Conservation (phyloP, 139 green algal genomes). For the Eudorina sp. region DNA sequence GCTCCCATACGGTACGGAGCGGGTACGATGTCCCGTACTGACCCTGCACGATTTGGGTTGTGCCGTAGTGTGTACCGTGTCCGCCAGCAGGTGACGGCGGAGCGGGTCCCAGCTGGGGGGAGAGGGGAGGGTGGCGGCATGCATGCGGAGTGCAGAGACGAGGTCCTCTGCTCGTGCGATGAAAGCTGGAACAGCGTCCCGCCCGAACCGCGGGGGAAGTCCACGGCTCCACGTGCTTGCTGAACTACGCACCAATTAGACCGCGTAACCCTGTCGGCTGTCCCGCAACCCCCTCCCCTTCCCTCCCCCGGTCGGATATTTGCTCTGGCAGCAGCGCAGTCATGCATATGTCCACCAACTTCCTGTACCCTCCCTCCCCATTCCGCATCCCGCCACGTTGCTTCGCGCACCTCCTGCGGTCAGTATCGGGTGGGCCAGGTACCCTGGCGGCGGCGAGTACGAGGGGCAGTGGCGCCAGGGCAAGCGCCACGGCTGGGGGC, state of each 20-base stretch:
- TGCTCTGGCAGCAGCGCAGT: background rate
- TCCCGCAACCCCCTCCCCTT: background rate
- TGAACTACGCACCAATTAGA: background rate
- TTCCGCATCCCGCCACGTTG: background rate
- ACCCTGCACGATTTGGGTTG: no score
- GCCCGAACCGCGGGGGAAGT: no score
- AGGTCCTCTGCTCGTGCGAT: no score
- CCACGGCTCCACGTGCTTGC: no score
- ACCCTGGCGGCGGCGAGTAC: conserved; percentile 9
- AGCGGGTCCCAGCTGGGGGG: no score
- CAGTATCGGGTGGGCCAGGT: conserved; percentile 19
- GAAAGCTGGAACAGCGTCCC: no score
- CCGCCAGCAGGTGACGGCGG: no score
- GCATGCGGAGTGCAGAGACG: no score
- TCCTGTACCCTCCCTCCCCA: background rate
- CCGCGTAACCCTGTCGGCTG: background rate
- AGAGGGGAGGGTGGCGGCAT: no score
- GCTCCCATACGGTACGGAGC: no score
- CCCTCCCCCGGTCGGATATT: background rate
- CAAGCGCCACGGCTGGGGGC: conserved; percentile 45
- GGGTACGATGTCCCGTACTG: no score
- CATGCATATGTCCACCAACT: background rate
- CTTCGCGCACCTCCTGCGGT: background rate
- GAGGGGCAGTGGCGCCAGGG: conserved; percentile 48
- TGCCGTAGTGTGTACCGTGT: no score